Percentiles rank a stretch among this genome's conserved stretches.
phyloP scores from a whole-genome alignment of 371 early-diverging fungal genomes.

The Syncephalastrum racemosum region DNA sequence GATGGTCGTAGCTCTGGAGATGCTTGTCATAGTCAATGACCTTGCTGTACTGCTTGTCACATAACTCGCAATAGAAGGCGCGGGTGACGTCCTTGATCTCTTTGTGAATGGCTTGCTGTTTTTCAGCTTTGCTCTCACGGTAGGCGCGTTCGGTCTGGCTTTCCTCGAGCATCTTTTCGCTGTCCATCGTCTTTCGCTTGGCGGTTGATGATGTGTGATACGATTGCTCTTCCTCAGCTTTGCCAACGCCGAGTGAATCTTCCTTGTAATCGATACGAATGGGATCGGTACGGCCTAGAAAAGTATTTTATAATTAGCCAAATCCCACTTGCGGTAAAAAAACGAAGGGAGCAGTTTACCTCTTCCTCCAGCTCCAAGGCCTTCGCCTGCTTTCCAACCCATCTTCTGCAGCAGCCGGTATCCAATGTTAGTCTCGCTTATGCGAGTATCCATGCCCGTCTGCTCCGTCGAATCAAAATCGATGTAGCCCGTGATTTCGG shows the following conservation, averaged over 20 bases:
- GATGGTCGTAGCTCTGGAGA: conserved; percentile 77
- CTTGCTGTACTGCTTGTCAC: conserved; percentile 79
- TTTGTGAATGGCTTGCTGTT: conserved; percentile 48
- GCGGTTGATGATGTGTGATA: conserved; percentile 58
- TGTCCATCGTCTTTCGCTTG: conserved; percentile 57
- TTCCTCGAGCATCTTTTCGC: conserved; percentile 67
- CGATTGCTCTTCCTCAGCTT: conserved; percentile 54
- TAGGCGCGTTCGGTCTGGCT: conserved; percentile 49
- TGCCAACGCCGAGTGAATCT: conserved; percentile 67
- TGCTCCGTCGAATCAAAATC: conserved; percentile 17
- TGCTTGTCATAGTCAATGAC: conserved; percentile 77
- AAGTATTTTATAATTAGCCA: neutral
- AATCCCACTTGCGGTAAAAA: neutral
- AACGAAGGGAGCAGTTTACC: neutral
- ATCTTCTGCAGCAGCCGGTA: conserved; percentile 34
- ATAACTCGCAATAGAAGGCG: conserved; percentile 76
- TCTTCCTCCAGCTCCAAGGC: conserved; percentile 26
- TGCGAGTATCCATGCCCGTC: conserved; percentile 16
- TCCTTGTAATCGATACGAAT: conserved; percentile 60
- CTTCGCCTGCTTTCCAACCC: conserved; percentile 48
- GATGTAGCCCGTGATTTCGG: conserved; percentile 16
- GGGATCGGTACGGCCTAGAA: conserved; percentile 65
- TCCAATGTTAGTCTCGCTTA: conserved; percentile 30
- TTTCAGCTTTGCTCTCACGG: conserved; percentile 49
- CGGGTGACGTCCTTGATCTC: conserved; percentile 66